Evolutionary conservation across 2,329 filamentous ascomycete species (phyloP), one percentile per base, ranked within the genome.

Genomic region (Fusarium gaditjirri): DNA sequence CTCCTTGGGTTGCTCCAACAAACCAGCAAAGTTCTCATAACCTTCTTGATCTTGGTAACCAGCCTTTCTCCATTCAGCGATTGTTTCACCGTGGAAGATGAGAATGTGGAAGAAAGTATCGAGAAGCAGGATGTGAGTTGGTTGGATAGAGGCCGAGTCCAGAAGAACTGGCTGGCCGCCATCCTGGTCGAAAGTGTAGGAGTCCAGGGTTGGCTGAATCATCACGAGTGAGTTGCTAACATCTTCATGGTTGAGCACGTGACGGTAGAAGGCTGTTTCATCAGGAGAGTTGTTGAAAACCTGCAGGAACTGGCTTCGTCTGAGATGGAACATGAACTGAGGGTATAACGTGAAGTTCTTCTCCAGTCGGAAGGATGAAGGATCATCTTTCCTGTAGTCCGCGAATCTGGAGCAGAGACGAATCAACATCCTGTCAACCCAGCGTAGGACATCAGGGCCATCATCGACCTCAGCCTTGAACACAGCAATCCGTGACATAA

Each of bases 91-190:
- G 78, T 99, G 95, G 89, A 98, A 99, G 77, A 99, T 99, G 61
- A 99, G 90, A 70, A 99, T 99, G 81, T 99, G 96, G 89, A 99
- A 99, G 87, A 99, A 99, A 1, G 96, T 98, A 78, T 99, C 96
- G 61, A 99, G 91, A 16, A 99, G 90, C 55, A 99, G 88, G 68
- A 98, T 93, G 67, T 97, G 97, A 27, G 95, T 93, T 14, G 94
- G 92, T 80, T 98, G 95, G 76, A 99, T 99, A 10, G 94, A 98
- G 39, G 94, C 95, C 19, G 95, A 98, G 81, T 99, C 96, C 39
- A 99, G 89, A 29, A 99, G 86, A n/a, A 99, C 96, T 4, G 96
- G 95, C 72, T 95, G 90, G 50, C 94, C 92, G 31, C 95, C 95
- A 68, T 98, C 95, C 78, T 97, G 94, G 75, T 98, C 95, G 79